phyloP scores from a whole-genome alignment of 345 rosid genomes.

The Laguncularia racemosa region DNA sequence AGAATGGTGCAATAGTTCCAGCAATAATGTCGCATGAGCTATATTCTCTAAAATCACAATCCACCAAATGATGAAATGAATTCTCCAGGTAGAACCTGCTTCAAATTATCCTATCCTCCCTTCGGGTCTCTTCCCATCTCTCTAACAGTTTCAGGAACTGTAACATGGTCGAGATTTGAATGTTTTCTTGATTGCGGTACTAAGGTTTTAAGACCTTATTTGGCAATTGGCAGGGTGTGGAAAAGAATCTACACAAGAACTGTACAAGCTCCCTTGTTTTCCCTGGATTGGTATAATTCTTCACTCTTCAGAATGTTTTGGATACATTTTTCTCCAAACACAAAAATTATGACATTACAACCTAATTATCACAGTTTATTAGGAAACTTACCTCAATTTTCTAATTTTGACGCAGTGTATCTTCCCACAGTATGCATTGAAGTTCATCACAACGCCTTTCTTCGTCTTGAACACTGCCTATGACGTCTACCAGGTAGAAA shows the following conservation, averaged over 20 bases:
- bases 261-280: slow-evolving; percentile 38
- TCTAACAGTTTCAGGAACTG: too few relatives aligned
- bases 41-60: not conserved
- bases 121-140: too few relatives aligned
- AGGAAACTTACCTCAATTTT: not conserved
- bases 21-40: too few relatives aligned
- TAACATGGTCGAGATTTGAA: too few relatives aligned
- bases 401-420: slow-evolving; percentile 53
- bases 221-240: slow-evolving; percentile 40
- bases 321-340: too few relatives aligned
- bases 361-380: not conserved
- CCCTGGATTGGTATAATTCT: slow-evolving; percentile 55
- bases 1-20: too few relatives aligned
- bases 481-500: slow-evolving; percentile 75
- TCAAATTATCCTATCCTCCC: too few relatives aligned
- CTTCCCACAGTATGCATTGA: slow-evolving; percentile 70
- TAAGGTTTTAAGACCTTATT: too few relatives aligned
- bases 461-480: slow-evolving; percentile 90
- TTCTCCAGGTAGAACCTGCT: not conserved
- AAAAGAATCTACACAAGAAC: slow-evolving; percentile 46
- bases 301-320: not conserved
- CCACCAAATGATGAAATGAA: not conserved
- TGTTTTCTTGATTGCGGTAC: too few relatives aligned
- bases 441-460: slow-evolving; percentile 59
- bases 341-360: not conserved